Evolutionary conservation across 2,329 filamentous ascomycete species (phyloP).

Genomic region (Cladosporium sp.): DNA sequence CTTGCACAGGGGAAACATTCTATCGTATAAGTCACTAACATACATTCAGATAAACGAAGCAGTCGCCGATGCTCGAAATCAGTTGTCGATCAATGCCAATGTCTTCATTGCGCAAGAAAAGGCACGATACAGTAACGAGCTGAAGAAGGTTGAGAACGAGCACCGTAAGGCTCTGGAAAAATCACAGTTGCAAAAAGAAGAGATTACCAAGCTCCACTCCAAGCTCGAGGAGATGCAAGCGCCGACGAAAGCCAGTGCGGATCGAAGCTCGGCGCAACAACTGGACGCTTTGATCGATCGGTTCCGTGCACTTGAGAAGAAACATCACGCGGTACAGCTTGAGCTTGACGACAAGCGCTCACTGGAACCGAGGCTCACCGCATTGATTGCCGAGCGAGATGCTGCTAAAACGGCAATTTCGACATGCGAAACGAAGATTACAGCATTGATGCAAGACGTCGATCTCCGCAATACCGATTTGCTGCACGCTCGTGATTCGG

Average conservation of each 20-base stretch:
- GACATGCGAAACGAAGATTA: background rate
- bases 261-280: background rate
- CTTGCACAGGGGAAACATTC: background rate
- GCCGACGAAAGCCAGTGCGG: background rate
- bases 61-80: background rate
- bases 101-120: slow-evolving; percentile 15
- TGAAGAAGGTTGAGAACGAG: slow-evolving; percentile 2
- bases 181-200: background rate
- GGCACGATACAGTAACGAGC: slow-evolving; percentile 4
- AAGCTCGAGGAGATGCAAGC: slow-evolving; percentile 1
- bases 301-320: background rate
- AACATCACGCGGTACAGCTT: background rate
- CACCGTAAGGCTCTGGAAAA: background rate
- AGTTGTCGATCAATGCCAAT: slow-evolving; percentile 2
- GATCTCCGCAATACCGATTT: background rate
- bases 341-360: background rate
- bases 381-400: background rate
- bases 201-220: background rate
- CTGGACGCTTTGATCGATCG: background rate
- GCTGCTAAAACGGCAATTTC: background rate
- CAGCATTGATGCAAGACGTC: background rate
- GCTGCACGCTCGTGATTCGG: background rate
- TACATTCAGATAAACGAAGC: slow-evolving; percentile 2
- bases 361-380: background rate
- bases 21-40: background rate